phyloP scores from a whole-genome alignment of 345 rosid genomes.

The Psidium friedrichsthalianum region DNA sequence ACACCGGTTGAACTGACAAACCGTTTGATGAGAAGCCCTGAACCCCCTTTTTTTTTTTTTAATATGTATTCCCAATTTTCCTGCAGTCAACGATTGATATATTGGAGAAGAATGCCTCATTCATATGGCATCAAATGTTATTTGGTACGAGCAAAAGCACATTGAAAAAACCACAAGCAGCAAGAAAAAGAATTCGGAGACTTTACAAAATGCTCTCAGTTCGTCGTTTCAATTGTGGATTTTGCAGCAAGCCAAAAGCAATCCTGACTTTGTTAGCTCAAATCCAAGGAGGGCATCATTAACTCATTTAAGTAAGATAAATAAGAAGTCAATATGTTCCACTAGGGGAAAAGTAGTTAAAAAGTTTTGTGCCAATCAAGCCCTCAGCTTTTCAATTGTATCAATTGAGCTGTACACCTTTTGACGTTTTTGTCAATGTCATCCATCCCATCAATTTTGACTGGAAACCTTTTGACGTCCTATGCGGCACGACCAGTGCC shows the following conservation, averaged over 20 bases:
- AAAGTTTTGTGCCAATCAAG: no score
- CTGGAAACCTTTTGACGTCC: no score
- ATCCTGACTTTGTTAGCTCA: background rate
- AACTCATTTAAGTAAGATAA: background rate
- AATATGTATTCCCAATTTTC: slow-evolving; percentile 73
- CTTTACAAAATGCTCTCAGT: background rate
- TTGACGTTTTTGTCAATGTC: no score
- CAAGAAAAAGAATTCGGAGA: background rate
- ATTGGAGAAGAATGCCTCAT: background rate
- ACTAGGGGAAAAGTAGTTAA: no score
- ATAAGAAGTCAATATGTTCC: background rate
- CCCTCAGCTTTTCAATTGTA: no score
- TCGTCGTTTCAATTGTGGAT: background rate
- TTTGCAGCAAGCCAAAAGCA: background rate
- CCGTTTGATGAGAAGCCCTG: slow-evolving; percentile 64
- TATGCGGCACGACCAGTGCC: no score
- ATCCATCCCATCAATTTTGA: no score
- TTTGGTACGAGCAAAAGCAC: background rate
- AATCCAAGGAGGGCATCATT: background rate
- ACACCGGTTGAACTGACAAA: slow-evolving; percentile 59
- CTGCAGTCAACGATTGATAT: slow-evolving; percentile 6
- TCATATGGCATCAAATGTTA: background rate
- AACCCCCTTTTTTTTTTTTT: slow-evolving; percentile 47
- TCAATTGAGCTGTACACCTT: no score
- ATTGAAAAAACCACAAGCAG: background rate